These are phyloP conservation scores for Monosporascus sp. DNA, from an alignment of 2,329 filamentous ascomycete species.

Conservation along the genomic window DNA sequence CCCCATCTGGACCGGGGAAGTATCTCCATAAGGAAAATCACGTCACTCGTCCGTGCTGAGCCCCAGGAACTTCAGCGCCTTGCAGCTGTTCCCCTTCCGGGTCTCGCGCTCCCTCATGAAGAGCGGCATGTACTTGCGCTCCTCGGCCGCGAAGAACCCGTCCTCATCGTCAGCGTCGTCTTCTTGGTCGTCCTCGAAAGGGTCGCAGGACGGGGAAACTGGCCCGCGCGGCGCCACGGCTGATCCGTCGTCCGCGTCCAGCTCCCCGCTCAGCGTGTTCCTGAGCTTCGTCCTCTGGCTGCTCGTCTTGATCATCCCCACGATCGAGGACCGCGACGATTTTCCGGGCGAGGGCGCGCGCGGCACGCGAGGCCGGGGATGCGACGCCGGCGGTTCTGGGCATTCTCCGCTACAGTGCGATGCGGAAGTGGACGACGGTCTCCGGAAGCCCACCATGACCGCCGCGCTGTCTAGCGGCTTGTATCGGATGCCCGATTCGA, in stretches of 20 bases:
- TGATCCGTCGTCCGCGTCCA: background rate
- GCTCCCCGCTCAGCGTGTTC: constrained; percentile 16
- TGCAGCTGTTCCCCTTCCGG: constrained; percentile 40
- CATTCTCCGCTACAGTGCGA: constrained; percentile 15
- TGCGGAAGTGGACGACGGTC: constrained; percentile 9
- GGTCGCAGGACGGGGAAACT: background rate
- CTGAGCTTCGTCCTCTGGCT: constrained; percentile 27
- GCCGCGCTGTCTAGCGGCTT: constrained; percentile 17
- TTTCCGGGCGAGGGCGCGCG: constrained; percentile 12
- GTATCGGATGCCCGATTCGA: constrained; percentile 14
- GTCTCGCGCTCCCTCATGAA: constrained; percentile 31
- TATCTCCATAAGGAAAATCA: background rate
- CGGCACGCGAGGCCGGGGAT: constrained; percentile 3
- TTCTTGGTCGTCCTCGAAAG: constrained; percentile 34
- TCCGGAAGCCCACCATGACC: constrained; percentile 17
- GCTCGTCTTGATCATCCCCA: constrained; percentile 27
- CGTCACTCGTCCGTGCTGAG: constrained; percentile 17
- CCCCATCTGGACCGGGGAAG: too few species aligned
- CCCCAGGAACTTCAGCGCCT: constrained; percentile 50
- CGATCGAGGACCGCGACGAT: constrained; percentile 24
- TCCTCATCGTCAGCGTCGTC: constrained; percentile 33
- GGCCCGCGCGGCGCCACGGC: background rate
- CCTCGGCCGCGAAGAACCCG: constrained; percentile 41
- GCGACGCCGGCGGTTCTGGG: constrained; percentile 1
- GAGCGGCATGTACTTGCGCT: constrained; percentile 48